phyloP scores from a whole-genome alignment of 768 basidiomycete genomes.

The Tylopilus plumbeoviolaceoides region DNA sequence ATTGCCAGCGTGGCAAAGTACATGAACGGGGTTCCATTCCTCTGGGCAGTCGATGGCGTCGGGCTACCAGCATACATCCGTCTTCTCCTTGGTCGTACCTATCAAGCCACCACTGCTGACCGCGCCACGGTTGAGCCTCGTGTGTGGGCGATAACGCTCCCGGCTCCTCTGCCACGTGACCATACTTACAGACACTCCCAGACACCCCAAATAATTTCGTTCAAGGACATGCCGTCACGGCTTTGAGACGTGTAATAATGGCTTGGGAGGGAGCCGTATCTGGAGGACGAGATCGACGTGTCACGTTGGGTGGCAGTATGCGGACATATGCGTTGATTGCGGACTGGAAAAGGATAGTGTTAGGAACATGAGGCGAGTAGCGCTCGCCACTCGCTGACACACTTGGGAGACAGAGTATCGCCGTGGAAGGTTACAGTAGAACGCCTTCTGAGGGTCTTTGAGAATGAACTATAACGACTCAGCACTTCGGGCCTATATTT shows the following conservation, averaged over 20 bases:
- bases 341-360: conserved; percentile 8
- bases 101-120: conserved; percentile 19
- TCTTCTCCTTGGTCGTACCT: neutral
- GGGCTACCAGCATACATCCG: conserved; percentile 10
- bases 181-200: neutral
- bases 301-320: conserved; percentile 13
- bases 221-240: conserved; percentile 14
- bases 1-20: conserved; percentile 6
- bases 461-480: too few species aligned
- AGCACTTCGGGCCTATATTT: conserved; percentile 12
- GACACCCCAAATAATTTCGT: conserved; percentile 7
- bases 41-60: conserved; percentile 11
- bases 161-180: conserved; percentile 4
- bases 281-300: conserved; percentile 20
- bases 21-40: conserved; percentile 13
- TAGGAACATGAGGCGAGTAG: conserved; percentile 16
- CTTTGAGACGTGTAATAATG: conserved; percentile 2
- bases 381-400: conserved; percentile 9
- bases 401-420: conserved; percentile 1
- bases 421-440: conserved; percentile 1
- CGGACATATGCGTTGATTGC: conserved; percentile 21
- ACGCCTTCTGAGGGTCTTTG: conserved; percentile 1
- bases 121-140: conserved; percentile 8
- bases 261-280: neutral
- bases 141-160: neutral